Evolutionary conservation across 2,329 filamentous ascomycete species (phyloP), one percentile per base, ranked within the genome.

Genomic region (Penicillium sp.): DNA sequence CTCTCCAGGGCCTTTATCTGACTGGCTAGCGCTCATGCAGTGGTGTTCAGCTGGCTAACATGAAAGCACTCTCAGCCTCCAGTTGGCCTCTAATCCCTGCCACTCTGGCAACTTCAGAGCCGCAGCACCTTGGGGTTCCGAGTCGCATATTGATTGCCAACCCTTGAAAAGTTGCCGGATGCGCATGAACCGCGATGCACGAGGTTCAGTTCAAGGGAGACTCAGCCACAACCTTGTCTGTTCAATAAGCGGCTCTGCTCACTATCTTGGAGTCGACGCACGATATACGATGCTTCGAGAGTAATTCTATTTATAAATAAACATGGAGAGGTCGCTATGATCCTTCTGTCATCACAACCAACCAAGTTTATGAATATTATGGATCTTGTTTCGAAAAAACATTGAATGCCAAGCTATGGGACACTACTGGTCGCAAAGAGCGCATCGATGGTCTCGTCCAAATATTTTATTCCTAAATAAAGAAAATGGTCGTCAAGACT

Each of bases 401-500:
- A 53, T 26, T 26, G 26, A 26, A 26, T 26, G 26, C 26, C 26
- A 26, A 26, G 26, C 26, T 26, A 26, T 4, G 26, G 26, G 3
- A 26, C 26, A 26, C 26, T 5, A 26, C 26, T 26, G 26, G 26
- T 26, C 26, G 4, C 26, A 26, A 26, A 26, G 26, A 26, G 26
- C 26, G 26, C 26, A 26, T 26, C 26, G 26, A 26, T 26, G 26
- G 26, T 26, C n/a, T 48, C 54, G 29, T 56, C 17, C 31, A 45
- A 58, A 54, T 15, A 50, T 29, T 58, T 54, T 53, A 55, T 58
- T 62, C 55, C 31, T 58, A 58, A 56, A 38, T 38, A 62, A 31
- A 50, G 31, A 19, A 23, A 53, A 49, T 9, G 52, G 47, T 58
- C 60, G 50, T 53, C 29, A 61, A 62, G 59, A 62, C 59, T 64